Conservation (phyloP, 306 rosid genomes). For the Adenanthera pavonina region DNA sequence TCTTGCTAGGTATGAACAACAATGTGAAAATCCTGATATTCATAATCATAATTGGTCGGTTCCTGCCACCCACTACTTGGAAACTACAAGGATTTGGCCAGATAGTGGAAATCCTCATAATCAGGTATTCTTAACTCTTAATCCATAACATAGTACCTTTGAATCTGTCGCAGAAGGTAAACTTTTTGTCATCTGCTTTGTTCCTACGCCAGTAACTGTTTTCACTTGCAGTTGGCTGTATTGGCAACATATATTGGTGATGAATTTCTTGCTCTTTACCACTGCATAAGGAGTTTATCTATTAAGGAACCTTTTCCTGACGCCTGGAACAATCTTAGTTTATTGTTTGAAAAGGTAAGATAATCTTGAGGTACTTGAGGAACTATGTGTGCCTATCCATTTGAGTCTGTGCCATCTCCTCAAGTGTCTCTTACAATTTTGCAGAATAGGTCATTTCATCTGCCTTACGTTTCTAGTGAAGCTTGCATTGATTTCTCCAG, state of each 20-base stretch:
- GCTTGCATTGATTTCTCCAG: slow-evolving; percentile 54
- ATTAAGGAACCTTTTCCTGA: slow-evolving; percentile 96
- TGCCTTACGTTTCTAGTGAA: slow-evolving; percentile 47
- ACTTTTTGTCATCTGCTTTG: slow-evolving; percentile 25
- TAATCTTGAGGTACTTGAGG: slow-evolving; percentile 18
- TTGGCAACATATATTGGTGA: slow-evolving; percentile 91
- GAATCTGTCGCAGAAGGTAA: background rate
- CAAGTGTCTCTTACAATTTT: slow-evolving; percentile 50
- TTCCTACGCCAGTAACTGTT: slow-evolving; percentile 29
- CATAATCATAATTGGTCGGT: slow-evolving; percentile 78
- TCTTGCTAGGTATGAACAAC: slow-evolving; percentile 87
- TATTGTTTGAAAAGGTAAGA: slow-evolving; percentile 87
- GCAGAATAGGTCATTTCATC: slow-evolving; percentile 80
- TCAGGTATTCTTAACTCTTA: slow-evolving; percentile 60
- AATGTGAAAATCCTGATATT: slow-evolving; percentile 63
- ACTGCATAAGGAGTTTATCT: slow-evolving; percentile 89
- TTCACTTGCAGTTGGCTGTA: slow-evolving; percentile 80
- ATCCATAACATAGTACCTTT: background rate
- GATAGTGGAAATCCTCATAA: slow-evolving; percentile 96
- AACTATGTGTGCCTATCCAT: slow-evolving; percentile 4
- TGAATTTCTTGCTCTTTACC: slow-evolving; percentile 93
- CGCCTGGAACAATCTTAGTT: slow-evolving; percentile 78
- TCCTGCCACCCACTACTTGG: slow-evolving; percentile 88
- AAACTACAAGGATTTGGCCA: slow-evolving; percentile 91
- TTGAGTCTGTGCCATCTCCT: slow-evolving; percentile 37